Evolutionary conservation across 2,329 filamentous ascomycete species (phyloP).

Genomic region (Phoma sp.): DNA sequence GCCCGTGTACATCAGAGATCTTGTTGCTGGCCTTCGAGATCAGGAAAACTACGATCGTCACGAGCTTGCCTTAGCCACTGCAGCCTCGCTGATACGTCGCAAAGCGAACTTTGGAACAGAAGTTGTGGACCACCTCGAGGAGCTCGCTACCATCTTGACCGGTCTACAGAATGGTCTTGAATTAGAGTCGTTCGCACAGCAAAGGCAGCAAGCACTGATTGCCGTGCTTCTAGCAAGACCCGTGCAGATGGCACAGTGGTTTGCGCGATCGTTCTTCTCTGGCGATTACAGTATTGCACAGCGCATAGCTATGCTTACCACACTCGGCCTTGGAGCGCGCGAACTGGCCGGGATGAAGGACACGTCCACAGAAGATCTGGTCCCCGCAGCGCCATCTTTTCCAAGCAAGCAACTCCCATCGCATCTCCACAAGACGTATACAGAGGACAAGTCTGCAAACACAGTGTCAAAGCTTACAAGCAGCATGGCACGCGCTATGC

Average conservation of each 20-base stretch:
- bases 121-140: constrained; percentile 80
- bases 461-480: constrained; percentile 72
- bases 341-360: constrained; percentile 80
- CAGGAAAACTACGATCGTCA: constrained; percentile 85
- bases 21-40: constrained; percentile 79
- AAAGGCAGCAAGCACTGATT: constrained; percentile 80
- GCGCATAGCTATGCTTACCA: constrained; percentile 79
- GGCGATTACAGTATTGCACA: constrained; percentile 91
- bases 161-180: constrained; percentile 87
- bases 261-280: constrained; percentile 83
- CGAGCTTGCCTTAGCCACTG: constrained; percentile 76
- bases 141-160: constrained; percentile 76
- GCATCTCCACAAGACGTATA: constrained; percentile 75
- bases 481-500: constrained; percentile 72
- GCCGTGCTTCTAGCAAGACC: constrained; percentile 80
- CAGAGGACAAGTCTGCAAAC: constrained; percentile 53
- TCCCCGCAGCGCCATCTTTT: constrained; percentile 60
- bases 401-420: constrained; percentile 80
- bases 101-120: constrained; percentile 90
- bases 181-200: constrained; percentile 72
- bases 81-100: constrained; percentile 79
- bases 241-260: constrained; percentile 79
- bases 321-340: constrained; percentile 79
- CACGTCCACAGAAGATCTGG: constrained; percentile 55
- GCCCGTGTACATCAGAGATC: constrained; percentile 88